Percentiles rank a stretch among this genome's conserved stretches.
Evolutionary conservation across 2,329 filamentous ascomycete genomes (phyloP).

Genomic region (Elsinoe perseae): DNA sequence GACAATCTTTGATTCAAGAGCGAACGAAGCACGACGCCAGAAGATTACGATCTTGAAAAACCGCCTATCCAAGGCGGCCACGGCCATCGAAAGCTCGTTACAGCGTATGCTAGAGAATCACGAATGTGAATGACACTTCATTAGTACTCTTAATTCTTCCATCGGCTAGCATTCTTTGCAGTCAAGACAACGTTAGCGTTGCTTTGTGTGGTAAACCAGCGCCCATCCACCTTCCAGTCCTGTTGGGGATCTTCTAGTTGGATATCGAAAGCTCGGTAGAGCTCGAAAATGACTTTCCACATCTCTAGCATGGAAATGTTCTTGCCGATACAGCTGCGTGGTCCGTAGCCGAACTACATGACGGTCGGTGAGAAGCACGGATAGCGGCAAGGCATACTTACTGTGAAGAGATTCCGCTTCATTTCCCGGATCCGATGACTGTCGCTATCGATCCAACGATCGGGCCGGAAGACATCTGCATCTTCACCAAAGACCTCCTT

Average conservation of each 20-base stretch:
- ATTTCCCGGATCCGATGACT: conserved; percentile 12
- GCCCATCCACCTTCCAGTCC: conserved; percentile 19
- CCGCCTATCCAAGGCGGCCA: background rate
- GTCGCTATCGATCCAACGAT: conserved; percentile 30
- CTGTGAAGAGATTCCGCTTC: background rate
- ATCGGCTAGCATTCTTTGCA: background rate
- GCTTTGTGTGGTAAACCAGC: background rate
- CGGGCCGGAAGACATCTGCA: conserved; percentile 23
- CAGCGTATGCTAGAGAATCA: background rate
- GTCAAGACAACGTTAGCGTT: background rate
- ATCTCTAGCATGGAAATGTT: conserved; percentile 28
- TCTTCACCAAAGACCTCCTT: conserved; percentile 21
- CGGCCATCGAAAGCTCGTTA: background rate
- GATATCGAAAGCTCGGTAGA: conserved; percentile 23
- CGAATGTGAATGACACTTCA: background rate
- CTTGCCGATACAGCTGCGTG: conserved; percentile 29
- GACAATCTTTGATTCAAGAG: background rate
- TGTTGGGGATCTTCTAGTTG: conserved; percentile 22
- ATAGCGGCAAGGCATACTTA: background rate
- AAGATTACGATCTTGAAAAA: background rate
- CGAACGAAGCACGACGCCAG: background rate
- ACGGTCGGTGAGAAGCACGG: background rate
- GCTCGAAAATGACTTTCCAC: conserved; percentile 26
- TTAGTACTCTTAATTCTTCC: background rate
- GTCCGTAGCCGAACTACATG: conserved; percentile 28